Base-by-base conservation (phyloP, 768 basidiomycete species). In the Pleurotus sapidus region DNA sequence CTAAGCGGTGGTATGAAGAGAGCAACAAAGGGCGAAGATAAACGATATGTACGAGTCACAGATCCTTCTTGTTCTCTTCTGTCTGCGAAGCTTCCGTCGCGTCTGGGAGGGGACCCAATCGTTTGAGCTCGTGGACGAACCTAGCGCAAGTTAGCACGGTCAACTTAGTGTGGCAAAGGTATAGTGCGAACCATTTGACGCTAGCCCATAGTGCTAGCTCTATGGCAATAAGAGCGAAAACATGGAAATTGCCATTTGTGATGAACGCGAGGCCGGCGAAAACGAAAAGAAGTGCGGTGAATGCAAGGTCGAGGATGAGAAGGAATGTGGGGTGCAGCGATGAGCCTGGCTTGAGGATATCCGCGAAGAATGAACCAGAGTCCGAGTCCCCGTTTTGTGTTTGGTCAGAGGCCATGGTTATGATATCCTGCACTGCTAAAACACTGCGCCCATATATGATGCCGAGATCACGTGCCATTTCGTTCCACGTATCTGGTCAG, bases 1-100 rank as follows among this genome's bases (percentile, higher is more conserved):
- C 87, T 61, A 95, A 93, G 71, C 72, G 72, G 54, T 97, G 95
- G 95, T 88, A 93, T 71, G 93, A 95, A 64, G 83, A 83, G 56
- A 84, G 77, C 63, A 84, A 87, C 56, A 81, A 76, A 51, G 70
- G 73, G 15, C 77, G 77, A 60, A 74, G 80, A 60, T 87, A 63
- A 78, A 34, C 18, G 42, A n/a, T 15, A 18, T 25, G 48, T 37
- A 59, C 39, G n/a, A 49, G 40, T 67, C 56, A 73, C 45, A 63
- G 61, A 56, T 70, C 63, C 63, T 75, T 75, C 56, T 70, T 73
- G 56, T 57, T 45, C 39, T 68, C 61, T 54, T 55, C 30, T 11
- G 30, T 62, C 59, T 40, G 59, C 39, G 61, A 40, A 60, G 60
- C 57, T 59, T 57, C 50, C 42, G 45, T 46, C 46, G 40, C 20